Base-by-base conservation (phyloP, 2,329 filamentous ascomycete genomes). In the Paraphaeosphaeria minitans region DNA sequence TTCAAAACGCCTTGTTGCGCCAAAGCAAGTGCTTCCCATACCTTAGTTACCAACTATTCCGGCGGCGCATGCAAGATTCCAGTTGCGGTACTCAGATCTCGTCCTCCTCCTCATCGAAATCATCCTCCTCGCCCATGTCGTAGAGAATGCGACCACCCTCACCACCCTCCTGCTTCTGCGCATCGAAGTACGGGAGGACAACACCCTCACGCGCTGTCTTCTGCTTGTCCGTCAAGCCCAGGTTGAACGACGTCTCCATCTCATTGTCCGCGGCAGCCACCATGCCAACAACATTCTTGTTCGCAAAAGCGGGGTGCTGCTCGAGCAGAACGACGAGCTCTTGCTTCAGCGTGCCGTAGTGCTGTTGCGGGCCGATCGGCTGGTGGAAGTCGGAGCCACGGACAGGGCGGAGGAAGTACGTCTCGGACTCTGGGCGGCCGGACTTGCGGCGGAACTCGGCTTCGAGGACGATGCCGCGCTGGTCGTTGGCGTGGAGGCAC, bases 61-160 rank as follows among this genome's bases (percentile, higher is more conserved):
- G 16, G 31, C 12, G n/a, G n/a, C 16, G 35, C 16, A 21, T 9
- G 37, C 37, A 19, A 9, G 16, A 1, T 0, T 24, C 22, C 13
- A 42, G 10, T 10, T 24, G 10, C 14, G 19, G n/a, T 16, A 31
- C 39, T 71, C 60, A 93, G 65, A 94, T 93, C 78, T 97, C 93
- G 78, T 97, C 93, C 71, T 97, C 93, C 72, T 96, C 93, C 59
- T 96, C 93, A 67, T 97, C 93, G 79, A 97, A 98, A 75, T 98
- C 93, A 77, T 99, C 95, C 79, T 98, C 95, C 62, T 88, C 86
- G 1, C 93, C 94, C 91, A 98, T 96, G 68, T 98, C 94, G 75
- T 99, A 99, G 70, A 99, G 74, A 65, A 99, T 99, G 60, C 94
- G 85, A 0, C 95, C 95, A 4, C 95, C 94, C 69, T 96, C 92